Base-by-base conservation (phyloP, 345 rosid genomes). In the Aquilaria malaccensis region DNA sequence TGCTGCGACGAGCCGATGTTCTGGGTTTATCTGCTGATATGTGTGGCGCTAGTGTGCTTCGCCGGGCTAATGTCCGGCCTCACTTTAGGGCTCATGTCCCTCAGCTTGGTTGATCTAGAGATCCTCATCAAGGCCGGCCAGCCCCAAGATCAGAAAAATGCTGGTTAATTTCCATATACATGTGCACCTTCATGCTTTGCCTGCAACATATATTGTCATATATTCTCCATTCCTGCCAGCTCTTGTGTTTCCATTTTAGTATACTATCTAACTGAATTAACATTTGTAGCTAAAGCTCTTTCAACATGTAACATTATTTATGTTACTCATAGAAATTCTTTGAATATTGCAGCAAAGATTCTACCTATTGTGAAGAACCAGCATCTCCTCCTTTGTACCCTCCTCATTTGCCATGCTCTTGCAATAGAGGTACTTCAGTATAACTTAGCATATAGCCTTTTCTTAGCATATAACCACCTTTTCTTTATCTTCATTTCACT, bases 11-110 rank as follows among this genome's bases (percentile, higher is more conserved):
- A 83, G 70, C 67, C 87, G 7, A 85, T 86, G 94, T 88, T 91
- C 79, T 91, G 96, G 89, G 74, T 80, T 4, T 88, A 88, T 60
- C 72, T 88, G 10, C 22, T 77, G 51, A 71, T 75, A 61, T 79
- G 85, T 53, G 65, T 82, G 37, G 71, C 66, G 56, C 83, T 91
- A 13, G 96, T 86, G 41, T 70, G 52, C 29, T 91, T 91, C 14
- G 95, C 96, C 41, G 98, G 98, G 57, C 79, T 91, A 55, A 88
- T 91, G 98, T 91, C 98, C 33, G 96, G 98, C 13, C 83, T 91
- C 30, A 86, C 95, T 41, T 70, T 91, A 12, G 98, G 98, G 43
- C 96, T 91, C 70, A 91, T 91, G 96, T 88, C 96, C 51, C 85
- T 91, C 62, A 84, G 90, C 76, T 60, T 83, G 2, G 90, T 91